Base-by-base conservation (phyloP, 202 grass and related monocot species). In the Bolboschoenoplectus hybrid region DNA sequence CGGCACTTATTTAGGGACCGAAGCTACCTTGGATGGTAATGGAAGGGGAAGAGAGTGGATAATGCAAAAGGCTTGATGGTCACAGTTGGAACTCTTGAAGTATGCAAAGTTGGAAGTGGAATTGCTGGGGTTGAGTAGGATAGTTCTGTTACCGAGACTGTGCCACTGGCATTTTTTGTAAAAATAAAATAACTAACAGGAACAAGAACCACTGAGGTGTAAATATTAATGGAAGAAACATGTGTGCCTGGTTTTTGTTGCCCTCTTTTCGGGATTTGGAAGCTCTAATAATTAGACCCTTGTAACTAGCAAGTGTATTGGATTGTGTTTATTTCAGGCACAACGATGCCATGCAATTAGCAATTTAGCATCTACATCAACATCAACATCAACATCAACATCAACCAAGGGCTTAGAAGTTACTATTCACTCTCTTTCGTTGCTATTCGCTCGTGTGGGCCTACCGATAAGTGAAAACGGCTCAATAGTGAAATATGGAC, bases 1-100 rank as follows among this genome's bases (percentile, higher is more conserved):
- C 52, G 40, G 20, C 2, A 88, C 83, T 63, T 47, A 9, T 88
- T 14, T 84, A 98, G 95, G 93, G 95, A 0, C 90, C 89, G 17
- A 93, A 88, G 87, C 87, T 98, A 56, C 90, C 92, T 77, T 98
- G 93, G 91, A 98, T 98, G 91, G 89, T 91, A 75, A 40, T 78
- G 57, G 82, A 85, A 84, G 93, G 89, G 26, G 67, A 87, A 19
- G 85, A 91, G 46, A 57, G 85, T 41, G 52, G 68, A 43, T 13
- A 8, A 46, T 81, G 70, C 58, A 32, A 9, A 81, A 74, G 19
- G 63, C 45, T 12, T 83, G 41, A 68, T 49, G 20, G 9, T 49
- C 44, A 26, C 26, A 83, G 32, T 65, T 17, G 5, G 7, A 67
- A 66, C 81, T 50, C 26, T 62, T 55, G 26, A 43, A 67, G 47